Percentiles rank a stretch among this genome's conserved stretches.
These are phyloP conservation scores for Lactifluus volemus DNA, from an alignment of 768 basidiomycete genomes.

Conservation along the genomic window DNA sequence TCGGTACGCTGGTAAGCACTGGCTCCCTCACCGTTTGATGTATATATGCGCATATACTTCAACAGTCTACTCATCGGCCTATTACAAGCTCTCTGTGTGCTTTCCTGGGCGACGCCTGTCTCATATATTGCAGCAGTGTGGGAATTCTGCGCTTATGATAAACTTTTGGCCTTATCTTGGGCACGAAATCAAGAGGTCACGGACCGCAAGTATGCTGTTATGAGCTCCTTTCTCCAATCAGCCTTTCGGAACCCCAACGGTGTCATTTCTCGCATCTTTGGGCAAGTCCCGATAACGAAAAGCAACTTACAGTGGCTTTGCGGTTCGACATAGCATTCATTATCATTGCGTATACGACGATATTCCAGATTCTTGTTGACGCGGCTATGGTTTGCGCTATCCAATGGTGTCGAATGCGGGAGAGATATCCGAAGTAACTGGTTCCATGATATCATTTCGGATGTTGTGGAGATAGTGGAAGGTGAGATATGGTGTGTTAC, in stretches of 20 bases:
- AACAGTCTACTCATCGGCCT: slow-evolving; percentile 58
- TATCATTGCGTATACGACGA: neutral
- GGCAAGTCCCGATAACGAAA: slow-evolving; percentile 49
- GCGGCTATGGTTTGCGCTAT: slow-evolving; percentile 53
- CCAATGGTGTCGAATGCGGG: slow-evolving; percentile 31
- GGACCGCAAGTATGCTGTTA: slow-evolving; percentile 33
- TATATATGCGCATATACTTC: neutral
- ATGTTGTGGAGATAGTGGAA: slow-evolving; percentile 43
- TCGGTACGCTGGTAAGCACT: slow-evolving; percentile 50
- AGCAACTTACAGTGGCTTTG: slow-evolving; percentile 47
- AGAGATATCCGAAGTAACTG: slow-evolving; percentile 26
- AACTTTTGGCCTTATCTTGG: slow-evolving; percentile 69
- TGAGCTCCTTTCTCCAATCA: slow-evolving; percentile 42
- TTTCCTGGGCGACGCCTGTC: slow-evolving; percentile 46
- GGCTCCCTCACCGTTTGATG: neutral
- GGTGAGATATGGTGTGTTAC: slow-evolving; percentile 56
- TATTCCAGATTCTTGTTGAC: slow-evolving; percentile 50
- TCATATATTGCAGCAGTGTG: slow-evolving; percentile 29
- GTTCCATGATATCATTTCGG: slow-evolving; percentile 33
- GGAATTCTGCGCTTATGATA: slow-evolving; percentile 34
- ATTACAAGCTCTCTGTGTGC: slow-evolving; percentile 34
- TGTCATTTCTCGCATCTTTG: slow-evolving; percentile 42
- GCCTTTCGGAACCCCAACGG: slow-evolving; percentile 26
- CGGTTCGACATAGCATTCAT: slow-evolving; percentile 33
- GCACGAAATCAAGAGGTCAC: slow-evolving; percentile 38